A percentile compares a stretch with the other conserved stretches of the same genome.
These are phyloP conservation scores for Euptelea pleiosperma DNA, from an alignment of 164 flowering plant species.

Conservation along the genomic window DNA sequence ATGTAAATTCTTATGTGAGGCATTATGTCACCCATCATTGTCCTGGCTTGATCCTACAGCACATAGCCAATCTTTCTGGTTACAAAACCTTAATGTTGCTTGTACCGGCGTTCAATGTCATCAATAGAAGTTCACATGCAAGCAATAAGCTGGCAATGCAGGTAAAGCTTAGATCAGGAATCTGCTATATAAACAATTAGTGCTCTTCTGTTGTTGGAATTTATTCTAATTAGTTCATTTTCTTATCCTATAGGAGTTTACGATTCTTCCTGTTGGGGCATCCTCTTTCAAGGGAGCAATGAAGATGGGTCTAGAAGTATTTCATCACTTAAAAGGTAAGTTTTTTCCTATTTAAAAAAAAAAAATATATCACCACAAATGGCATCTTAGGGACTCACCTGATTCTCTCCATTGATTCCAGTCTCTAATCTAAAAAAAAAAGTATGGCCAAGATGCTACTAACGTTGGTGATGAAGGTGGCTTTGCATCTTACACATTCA, in stretches of 20 bases:
- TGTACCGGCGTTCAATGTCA: constrained; percentile 40
- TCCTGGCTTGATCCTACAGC: constrained; percentile 16
- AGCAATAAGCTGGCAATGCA: constrained; percentile 39
- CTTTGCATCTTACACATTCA: constrained; percentile 39
- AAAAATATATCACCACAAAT: neutral
- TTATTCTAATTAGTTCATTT: neutral
- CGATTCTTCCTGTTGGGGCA: constrained; percentile 41
- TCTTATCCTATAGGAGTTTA: constrained; percentile 26
- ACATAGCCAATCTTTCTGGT: constrained; percentile 36
- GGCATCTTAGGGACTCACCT: neutral
- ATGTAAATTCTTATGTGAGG: neutral
- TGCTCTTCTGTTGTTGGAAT: neutral
- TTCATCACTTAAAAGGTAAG: constrained; percentile 33
- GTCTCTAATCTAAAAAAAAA: constrained; percentile 37
- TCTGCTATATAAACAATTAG: neutral
- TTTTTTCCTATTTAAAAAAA: too few relatives aligned
- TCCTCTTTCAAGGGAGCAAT: constrained; percentile 36
- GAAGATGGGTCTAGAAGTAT: constrained; percentile 42
- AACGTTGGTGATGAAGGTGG: too few relatives aligned
- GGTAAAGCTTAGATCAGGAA: constrained; percentile 6
- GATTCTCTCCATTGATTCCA: constrained; percentile 3
- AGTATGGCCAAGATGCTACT: constrained; percentile 43
- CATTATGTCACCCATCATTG: neutral
- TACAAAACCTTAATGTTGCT: constrained; percentile 32
- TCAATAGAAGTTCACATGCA: constrained; percentile 39